A percentile compares a stretch with the other conserved stretches of the same genome.
These are phyloP conservation scores for Starmerella cellae DNA, from an alignment of 805 yeast genomes.

Conservation along the genomic window DNA sequence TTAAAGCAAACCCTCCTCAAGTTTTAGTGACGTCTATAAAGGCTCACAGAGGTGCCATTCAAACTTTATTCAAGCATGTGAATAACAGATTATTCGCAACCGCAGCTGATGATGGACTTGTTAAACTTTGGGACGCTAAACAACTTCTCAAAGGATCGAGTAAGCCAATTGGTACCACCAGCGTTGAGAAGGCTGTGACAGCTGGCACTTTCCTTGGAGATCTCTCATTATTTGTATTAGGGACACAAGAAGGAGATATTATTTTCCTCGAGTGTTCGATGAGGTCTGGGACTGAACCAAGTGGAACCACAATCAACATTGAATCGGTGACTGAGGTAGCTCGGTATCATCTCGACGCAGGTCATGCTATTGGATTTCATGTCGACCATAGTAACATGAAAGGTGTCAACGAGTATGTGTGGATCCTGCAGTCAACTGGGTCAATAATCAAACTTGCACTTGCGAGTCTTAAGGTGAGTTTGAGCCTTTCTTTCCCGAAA, in stretches of 20 bases:
- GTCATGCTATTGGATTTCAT: slow-evolving; percentile 35
- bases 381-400: slow-evolving; percentile 5
- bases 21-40: slow-evolving; percentile 46
- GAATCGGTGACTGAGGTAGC: slow-evolving; percentile 1
- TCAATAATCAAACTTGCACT: slow-evolving; percentile 39
- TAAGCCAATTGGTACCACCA: slow-evolving; percentile 13
- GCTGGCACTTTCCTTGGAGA: slow-evolving; percentile 39
- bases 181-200: slow-evolving; percentile 36
- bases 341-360: slow-evolving; percentile 18
- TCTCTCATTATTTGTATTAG: slow-evolving; percentile 46
- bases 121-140: slow-evolving; percentile 67
- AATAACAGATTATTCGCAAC: slow-evolving; percentile 56
- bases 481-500: slow-evolving; percentile 40
- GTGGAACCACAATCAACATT: background rate
- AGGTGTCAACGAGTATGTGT: slow-evolving; percentile 4
- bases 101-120: slow-evolving; percentile 59
- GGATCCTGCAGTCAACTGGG: slow-evolving; percentile 15
- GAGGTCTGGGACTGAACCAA: background rate
- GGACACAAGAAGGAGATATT: slow-evolving; percentile 37
- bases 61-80: slow-evolving; percentile 44
- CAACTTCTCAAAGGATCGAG: slow-evolving; percentile 49
- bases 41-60: slow-evolving; percentile 51
- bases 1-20: background rate
- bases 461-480: slow-evolving; percentile 36
- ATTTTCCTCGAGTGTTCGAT: slow-evolving; percentile 23